Percentiles rank a stretch among this genome's conserved stretches.
Evolutionary conservation across 129 eudicot species (phyloP).

Genomic region (Lactuca saligna): DNA sequence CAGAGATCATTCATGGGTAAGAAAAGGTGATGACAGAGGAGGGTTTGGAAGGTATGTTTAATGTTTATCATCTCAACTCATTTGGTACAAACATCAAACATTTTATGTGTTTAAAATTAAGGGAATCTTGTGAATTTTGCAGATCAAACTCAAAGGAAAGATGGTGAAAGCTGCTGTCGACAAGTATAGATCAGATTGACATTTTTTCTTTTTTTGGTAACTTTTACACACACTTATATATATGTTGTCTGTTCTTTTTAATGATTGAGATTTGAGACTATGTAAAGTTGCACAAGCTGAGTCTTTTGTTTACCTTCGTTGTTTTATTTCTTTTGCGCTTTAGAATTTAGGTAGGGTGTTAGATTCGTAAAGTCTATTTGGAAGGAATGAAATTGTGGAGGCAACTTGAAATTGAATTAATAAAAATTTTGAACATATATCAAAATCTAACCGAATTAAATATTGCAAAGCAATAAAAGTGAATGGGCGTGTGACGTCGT

Average conservation of each 20-base stretch:
- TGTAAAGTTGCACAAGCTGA: constrained; percentile 11
- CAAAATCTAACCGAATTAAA: no score
- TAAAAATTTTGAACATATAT: no score
- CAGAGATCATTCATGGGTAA: no score
- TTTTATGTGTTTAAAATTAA: neutral
- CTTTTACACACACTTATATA: neutral
- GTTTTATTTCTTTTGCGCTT: no score
- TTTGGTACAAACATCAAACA: neutral
- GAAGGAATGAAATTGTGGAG: no score
- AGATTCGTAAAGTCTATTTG: no score
- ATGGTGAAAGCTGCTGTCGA: constrained; percentile 44
- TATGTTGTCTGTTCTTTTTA: no score
- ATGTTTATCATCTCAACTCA: neutral
- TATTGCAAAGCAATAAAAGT: no score
- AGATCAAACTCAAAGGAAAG: constrained; percentile 70
- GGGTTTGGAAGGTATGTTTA: constrained; percentile 26
- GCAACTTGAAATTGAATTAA: no score
- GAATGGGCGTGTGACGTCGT: no score
- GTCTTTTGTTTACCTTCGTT: neutral
- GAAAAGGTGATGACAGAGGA: constrained; percentile 57
- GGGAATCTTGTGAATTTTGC: constrained; percentile 24
- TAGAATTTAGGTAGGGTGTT: no score
- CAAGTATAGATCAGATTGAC: neutral
- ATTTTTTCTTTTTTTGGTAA: neutral
- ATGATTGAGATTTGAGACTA: neutral